These are phyloP conservation scores for Brasenia schreberi DNA, from an alignment of 164 flowering plant genomes.

Conservation along the genomic window DNA sequence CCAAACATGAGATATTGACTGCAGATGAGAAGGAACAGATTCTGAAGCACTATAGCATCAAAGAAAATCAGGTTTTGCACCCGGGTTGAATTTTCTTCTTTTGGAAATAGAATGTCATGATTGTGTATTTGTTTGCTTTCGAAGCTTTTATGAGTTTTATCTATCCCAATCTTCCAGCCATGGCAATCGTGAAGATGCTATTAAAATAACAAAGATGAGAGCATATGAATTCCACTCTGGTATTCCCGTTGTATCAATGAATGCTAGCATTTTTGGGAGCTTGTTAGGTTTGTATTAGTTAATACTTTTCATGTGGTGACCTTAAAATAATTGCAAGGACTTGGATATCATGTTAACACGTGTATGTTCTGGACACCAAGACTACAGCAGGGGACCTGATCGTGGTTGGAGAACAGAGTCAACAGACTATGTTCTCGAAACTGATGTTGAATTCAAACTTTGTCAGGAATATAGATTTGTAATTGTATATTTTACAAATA, in stretches of 20 bases:
- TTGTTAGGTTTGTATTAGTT: not conserved
- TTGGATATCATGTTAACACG: too few relatives aligned
- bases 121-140: not conserved
- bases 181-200: not conserved
- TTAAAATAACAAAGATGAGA: not conserved
- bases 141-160: too few relatives aligned
- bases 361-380: too few relatives aligned
- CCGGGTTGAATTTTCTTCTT: not conserved
- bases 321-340: too few relatives aligned
- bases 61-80: conserved; percentile 69
- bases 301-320: not conserved
- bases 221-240: not conserved
- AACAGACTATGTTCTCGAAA: too few relatives aligned
- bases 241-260: not conserved
- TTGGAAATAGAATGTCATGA: not conserved
- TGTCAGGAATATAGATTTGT: too few relatives aligned
- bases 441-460: too few relatives aligned
- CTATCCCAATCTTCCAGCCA: too few relatives aligned
- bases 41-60: conserved; percentile 45
- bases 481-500: too few relatives aligned
- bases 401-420: too few relatives aligned
- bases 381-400: too few relatives aligned
- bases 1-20: conserved; percentile 61
- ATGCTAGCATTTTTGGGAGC: not conserved
- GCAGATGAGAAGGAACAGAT: conserved; percentile 51